phyloP scores from a whole-genome alignment of 1,139 yeast species.

The Suhomyces bolitotheri region DNA sequence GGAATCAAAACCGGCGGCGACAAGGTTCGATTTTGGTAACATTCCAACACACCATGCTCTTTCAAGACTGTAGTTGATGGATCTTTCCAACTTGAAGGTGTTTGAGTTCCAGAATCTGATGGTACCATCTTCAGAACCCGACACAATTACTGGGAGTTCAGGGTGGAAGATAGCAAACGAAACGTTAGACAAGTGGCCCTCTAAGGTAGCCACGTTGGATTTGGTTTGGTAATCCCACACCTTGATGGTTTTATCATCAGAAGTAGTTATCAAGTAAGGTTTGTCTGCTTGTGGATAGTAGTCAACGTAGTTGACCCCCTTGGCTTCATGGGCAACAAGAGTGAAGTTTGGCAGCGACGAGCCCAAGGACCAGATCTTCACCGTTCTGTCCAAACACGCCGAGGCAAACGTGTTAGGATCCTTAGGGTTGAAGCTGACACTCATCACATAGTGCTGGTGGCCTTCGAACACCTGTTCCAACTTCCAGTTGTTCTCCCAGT shows the following conservation, averaged over 20 bases:
- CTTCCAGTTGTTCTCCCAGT: conserved; percentile 94
- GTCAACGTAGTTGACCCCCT: conserved; percentile 94
- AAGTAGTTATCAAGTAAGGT: conserved; percentile 89
- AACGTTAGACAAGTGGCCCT: conserved; percentile 91
- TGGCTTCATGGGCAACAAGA: conserved; percentile 83
- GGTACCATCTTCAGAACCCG: conserved; percentile 84
- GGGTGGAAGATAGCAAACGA: conserved; percentile 98
- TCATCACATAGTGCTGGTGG: conserved; percentile 94
- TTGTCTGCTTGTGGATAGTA: conserved; percentile 97
- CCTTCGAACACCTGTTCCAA: conserved; percentile 91
- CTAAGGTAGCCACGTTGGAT: conserved; percentile 89
- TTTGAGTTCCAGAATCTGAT: conserved; percentile 78
- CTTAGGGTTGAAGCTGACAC: conserved; percentile 92
- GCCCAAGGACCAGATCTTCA: conserved; percentile 95
- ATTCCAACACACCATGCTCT: conserved; percentile 95
- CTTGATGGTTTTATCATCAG: conserved; percentile 88
- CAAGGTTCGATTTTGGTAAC: conserved; percentile 72
- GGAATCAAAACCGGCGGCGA: conserved; percentile 93
- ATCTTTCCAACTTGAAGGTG: conserved; percentile 83
- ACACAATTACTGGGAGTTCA: conserved; percentile 81
- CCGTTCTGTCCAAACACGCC: conserved; percentile 93
- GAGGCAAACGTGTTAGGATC: conserved; percentile 98
- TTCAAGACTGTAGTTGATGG: conserved; percentile 86
- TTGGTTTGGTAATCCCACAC: conserved; percentile 98
- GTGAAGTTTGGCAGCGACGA: conserved; percentile 90